A percentile compares a stretch with the other conserved stretches of the same genome.
Evolutionary conservation across 2,329 filamentous ascomycete species (phyloP).

Genomic region (Cercospora sp.): DNA sequence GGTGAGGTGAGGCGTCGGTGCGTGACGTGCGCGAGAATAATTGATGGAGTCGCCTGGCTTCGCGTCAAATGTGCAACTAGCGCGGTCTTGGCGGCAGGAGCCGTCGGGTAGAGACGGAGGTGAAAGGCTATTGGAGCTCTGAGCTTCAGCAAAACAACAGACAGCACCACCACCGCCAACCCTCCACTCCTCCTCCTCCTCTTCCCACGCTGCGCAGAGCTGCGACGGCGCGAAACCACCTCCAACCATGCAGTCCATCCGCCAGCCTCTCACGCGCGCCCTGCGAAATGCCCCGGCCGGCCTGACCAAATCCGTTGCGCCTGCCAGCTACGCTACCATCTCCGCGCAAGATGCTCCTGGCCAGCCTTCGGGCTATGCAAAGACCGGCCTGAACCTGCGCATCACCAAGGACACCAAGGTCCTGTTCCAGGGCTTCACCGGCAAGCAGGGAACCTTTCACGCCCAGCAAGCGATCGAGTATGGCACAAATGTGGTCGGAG

Average conservation of each 20-base stretch:
- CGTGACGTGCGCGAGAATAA: background rate
- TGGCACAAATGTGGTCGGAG: conserved; percentile 95
- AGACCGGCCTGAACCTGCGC: conserved; percentile 67
- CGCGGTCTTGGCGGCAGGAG: background rate
- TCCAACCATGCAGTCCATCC: conserved; percentile 80
- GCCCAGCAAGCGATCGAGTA: conserved; percentile 98
- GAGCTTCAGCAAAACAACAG: conserved; percentile 7
- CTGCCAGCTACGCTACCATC: conserved; percentile 73
- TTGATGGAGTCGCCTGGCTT: background rate
- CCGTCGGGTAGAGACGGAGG: conserved; percentile 4
- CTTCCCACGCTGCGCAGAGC: conserved; percentile 17
- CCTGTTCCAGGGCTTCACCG: conserved; percentile 95
- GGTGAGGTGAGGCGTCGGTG: background rate
- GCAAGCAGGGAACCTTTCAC: conserved; percentile 75
- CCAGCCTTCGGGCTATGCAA: conserved; percentile 45
- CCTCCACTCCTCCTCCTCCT: conserved; percentile 2
- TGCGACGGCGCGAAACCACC: conserved; percentile 11
- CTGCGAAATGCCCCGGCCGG: conserved; percentile 60
- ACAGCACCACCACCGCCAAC: background rate
- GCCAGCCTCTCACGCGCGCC: conserved; percentile 70
- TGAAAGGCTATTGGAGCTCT: conserved; percentile 3
- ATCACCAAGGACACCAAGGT: conserved; percentile 94
- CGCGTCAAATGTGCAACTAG: background rate
- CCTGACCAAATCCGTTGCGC: conserved; percentile 46
- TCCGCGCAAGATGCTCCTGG: conserved; percentile 47